Base-by-base conservation (phyloP, 495 filamentous ascomycete species). In the Cercophora newfieldiana region DNA sequence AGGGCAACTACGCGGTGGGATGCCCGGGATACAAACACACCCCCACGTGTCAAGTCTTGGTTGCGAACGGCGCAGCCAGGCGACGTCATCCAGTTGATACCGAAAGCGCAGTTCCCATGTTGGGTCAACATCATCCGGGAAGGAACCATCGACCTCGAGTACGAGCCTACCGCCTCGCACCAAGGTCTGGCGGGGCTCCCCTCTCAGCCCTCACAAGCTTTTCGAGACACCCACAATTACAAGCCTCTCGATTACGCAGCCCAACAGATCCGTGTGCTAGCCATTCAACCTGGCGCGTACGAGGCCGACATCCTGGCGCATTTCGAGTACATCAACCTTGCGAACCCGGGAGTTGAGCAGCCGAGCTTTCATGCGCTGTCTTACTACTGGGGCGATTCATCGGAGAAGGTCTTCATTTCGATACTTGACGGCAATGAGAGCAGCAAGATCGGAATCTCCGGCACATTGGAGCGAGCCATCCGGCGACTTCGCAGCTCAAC, bases 311-410 rank as follows among this genome's bases (percentile, higher is more conserved):
- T 63, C 48, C 4, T 22, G 1, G 61, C 26, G 12, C 2, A 16
- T 3, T 63, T 63, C 33, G 61, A 63, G 33, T 49, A 37, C 30
- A 21, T 28, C 1, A 63, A 18, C 28, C 30, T 63, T 1, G 61
- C 44, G n/a, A 1, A 25, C 3, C 1, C 25, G 1, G 1, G 19
- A 3, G 22, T 29, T n/a, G 31, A 61, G 14, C 3, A 24, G 57
- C 24, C 58, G 14, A 29, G 44, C 28, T 48, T 54, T 22, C 64
- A 66, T 18, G 64, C 64, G 25, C 57, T 66, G 12, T 66, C 64
- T 28, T 66, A 66, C 31, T 66, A 55, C 58, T 61, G 57, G 64
- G 58, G 57, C 1, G 19, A 53, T 4, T 18, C 21, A 8, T 26
- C 58, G 0, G 21, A 61, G 47, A 55, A 18, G 7, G 44, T 19